These are phyloP conservation scores for Pseudoturritis turrita DNA, from an alignment of 345 rosid genomes.

Conservation along the genomic window DNA sequence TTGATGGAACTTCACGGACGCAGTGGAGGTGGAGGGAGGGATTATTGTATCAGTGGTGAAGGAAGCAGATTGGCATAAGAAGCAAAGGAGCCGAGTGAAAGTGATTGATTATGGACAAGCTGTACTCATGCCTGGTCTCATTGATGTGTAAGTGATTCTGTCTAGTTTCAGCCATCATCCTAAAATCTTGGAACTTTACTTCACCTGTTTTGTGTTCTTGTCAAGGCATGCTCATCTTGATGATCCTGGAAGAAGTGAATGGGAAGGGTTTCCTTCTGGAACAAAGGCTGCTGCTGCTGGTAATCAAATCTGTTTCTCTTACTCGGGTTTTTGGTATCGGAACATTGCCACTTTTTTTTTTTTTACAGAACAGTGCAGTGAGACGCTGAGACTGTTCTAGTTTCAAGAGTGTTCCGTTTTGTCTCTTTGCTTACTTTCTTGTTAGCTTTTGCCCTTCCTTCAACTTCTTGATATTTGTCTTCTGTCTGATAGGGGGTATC, in stretches of 20 bases:
- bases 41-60: constrained; percentile 52
- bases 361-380: background rate
- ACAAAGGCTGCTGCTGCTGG: constrained; percentile 99
- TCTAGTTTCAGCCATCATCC: background rate
- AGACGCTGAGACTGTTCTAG: background rate
- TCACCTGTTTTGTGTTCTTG: background rate
- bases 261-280: constrained; percentile 98
- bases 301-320: constrained; percentile 22
- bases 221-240: constrained; percentile 88
- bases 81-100: constrained; percentile 37
- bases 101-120: constrained; percentile 78
- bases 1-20: background rate
- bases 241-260: constrained; percentile 96
- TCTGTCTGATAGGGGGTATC: constrained; percentile 57
- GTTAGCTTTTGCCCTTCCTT: background rate
- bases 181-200: background rate
- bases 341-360: background rate
- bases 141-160: constrained; percentile 67
- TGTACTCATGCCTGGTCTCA: constrained; percentile 90
- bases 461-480: background rate
- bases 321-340: background rate
- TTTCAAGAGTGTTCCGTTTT: background rate
- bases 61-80: constrained; percentile 56
- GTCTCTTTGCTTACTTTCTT: background rate
- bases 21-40: constrained; percentile 74